phyloP scores from a whole-genome alignment of 1,284 basidiomycete genomes.

The Marasmius tenuissimus region DNA sequence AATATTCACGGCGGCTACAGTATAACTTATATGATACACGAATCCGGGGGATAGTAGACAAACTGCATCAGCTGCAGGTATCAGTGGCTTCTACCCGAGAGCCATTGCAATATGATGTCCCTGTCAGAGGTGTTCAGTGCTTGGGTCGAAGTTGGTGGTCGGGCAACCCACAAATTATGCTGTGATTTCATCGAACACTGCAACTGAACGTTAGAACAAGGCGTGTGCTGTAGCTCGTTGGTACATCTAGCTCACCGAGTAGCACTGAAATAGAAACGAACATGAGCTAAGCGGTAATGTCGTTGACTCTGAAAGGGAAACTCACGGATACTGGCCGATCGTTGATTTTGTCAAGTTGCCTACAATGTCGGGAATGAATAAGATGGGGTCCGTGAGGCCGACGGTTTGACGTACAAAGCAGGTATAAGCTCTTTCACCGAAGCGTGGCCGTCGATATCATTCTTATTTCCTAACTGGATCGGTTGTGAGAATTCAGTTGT shows the following conservation, averaged over 20 bases:
- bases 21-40: constrained; percentile 14
- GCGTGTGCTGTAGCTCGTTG: constrained; percentile 10
- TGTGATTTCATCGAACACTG: constrained; percentile 94
- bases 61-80: neutral
- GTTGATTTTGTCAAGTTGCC: constrained; percentile 81
- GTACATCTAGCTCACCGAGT: constrained; percentile 58
- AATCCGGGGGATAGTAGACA: constrained; percentile 7
- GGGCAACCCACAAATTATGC: constrained; percentile 75
- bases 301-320: neutral
- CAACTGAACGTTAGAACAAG: neutral
- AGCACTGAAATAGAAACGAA: constrained; percentile 52
- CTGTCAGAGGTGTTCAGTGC: constrained; percentile 30
- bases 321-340: constrained; percentile 84
- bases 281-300: constrained; percentile 11
- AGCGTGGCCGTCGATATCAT: constrained; percentile 81
- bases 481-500: neutral
- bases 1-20: neutral
- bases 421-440: constrained; percentile 86
- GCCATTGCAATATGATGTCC: constrained; percentile 75
- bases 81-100: constrained; percentile 63
- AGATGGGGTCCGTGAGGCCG: constrained; percentile 4
- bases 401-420: constrained; percentile 58
- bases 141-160: neutral
- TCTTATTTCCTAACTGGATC: constrained; percentile 90
- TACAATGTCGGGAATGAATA: constrained; percentile 25